phyloP scores from a whole-genome alignment of 140 eudicot genomes.

The Stevia rebaudiana region DNA sequence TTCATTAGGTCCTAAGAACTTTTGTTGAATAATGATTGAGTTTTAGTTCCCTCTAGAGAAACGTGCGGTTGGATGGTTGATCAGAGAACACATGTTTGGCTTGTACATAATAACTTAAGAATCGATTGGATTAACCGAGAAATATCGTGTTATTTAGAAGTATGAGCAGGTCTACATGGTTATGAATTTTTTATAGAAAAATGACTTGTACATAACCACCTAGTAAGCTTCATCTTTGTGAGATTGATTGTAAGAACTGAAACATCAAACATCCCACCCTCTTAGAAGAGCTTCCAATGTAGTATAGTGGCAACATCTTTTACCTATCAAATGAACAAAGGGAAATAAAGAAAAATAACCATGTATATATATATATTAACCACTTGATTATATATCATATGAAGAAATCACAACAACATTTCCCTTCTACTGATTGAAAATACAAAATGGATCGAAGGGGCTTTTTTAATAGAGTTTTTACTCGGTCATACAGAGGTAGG shows the following conservation, averaged over 20 bases:
- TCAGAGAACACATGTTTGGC: no score
- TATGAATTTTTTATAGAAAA: slow-evolving; percentile 14
- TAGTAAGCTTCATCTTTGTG: slow-evolving; percentile 30
- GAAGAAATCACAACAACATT: slow-evolving; percentile 21
- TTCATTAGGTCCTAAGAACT: no score
- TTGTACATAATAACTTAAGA: neutral
- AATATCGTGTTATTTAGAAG: slow-evolving; percentile 23
- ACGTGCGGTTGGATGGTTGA: no score
- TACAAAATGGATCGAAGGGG: slow-evolving; percentile 30
- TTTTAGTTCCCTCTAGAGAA: no score
- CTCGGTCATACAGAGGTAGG: slow-evolving; percentile 55
- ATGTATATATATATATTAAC: neutral
- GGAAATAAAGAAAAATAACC: slow-evolving; percentile 35
- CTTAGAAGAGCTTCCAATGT: slow-evolving; percentile 86
- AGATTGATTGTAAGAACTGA: neutral
- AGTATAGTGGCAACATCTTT: slow-evolving; percentile 98
- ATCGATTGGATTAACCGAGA: neutral
- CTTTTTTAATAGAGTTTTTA: slow-evolving; percentile 18
- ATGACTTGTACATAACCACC: slow-evolving; percentile 28
- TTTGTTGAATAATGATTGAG: no score
- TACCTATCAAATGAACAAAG: slow-evolving; percentile 62
- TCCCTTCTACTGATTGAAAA: slow-evolving; percentile 21
- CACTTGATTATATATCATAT: slow-evolving; percentile 16
- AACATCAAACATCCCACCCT: slow-evolving; percentile 26
- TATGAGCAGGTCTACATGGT: slow-evolving; percentile 29